These are phyloP conservation scores for Fraxinus sp. DNA, from an alignment of 305 asterid species.

Conservation along the genomic window DNA sequence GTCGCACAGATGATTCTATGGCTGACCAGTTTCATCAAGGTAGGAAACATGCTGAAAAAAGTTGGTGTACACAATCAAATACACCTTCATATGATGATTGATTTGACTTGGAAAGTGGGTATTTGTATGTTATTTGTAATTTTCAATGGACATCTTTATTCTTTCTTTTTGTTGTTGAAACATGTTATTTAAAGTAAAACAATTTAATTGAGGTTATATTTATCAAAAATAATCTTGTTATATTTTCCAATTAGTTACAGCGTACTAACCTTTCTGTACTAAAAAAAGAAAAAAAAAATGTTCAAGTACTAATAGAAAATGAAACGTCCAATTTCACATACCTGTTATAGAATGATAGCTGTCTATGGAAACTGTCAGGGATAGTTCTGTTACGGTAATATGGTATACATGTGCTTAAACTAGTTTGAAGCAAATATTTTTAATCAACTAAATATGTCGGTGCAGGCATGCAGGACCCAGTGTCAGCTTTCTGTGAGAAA, in stretches of 20 bases:
- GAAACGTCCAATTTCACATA: conserved; percentile 18
- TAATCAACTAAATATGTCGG: conserved; percentile 27
- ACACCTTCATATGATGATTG: conserved; percentile 19
- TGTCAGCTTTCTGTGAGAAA: conserved; percentile 57
- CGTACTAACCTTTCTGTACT: conserved; percentile 3
- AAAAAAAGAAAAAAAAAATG: background rate
- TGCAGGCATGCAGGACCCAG: conserved; percentile 65
- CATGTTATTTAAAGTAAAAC: conserved; percentile 13
- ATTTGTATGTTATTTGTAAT: background rate
- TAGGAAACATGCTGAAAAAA: conserved; percentile 34
- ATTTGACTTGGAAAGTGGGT: conserved; percentile 12
- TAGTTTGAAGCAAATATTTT: conserved; percentile 13
- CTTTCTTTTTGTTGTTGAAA: conserved; percentile 15
- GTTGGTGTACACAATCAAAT: conserved; percentile 9
- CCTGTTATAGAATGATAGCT: conserved; percentile 18
- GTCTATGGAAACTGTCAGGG: conserved; percentile 19
- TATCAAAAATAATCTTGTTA: background rate
- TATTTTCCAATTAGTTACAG: conserved; percentile 14
- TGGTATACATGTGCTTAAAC: conserved; percentile 11
- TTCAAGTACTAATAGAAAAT: background rate
- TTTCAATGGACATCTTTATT: conserved; percentile 15
- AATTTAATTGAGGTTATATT: conserved; percentile 6
- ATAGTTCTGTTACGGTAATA: background rate
- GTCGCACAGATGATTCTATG: conserved; percentile 44
- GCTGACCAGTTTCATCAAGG: conserved; percentile 60